Evolutionary conservation across 805 yeast species (phyloP).

Genomic region (Yarrowia porcina): DNA sequence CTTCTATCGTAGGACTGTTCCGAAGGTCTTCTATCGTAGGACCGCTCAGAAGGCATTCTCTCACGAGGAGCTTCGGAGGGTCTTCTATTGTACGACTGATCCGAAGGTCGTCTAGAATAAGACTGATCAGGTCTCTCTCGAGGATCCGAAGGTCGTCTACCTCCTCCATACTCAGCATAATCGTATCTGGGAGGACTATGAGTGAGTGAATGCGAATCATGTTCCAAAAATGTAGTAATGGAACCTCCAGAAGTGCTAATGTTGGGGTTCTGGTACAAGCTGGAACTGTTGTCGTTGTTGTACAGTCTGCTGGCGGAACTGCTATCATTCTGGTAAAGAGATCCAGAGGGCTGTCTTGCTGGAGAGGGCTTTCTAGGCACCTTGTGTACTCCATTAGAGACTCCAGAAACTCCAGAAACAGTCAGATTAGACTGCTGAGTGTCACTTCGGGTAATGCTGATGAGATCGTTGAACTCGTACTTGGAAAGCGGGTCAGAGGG

Average conservation of each 20-base stretch:
- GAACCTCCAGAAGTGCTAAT: neutral
- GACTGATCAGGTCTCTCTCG: neutral
- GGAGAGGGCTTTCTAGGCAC: conserved; percentile 9
- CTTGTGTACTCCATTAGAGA: neutral
- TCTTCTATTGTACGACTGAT: neutral
- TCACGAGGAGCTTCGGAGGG: neutral
- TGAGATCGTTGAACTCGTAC: neutral
- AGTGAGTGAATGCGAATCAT: neutral
- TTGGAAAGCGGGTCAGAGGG: conserved; percentile 10
- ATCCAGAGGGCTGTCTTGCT: neutral
- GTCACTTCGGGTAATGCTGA: neutral
- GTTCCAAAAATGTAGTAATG: neutral
- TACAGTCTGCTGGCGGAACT: neutral
- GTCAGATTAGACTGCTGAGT: neutral
- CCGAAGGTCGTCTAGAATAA: neutral
- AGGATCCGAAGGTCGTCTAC: neutral
- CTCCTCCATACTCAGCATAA: neutral
- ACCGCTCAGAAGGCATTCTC: neutral
- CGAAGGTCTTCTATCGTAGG: neutral
- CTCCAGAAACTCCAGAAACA: neutral
- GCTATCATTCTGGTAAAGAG: neutral
- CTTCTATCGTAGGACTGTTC: neutral
- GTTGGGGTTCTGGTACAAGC: conserved; percentile 4
- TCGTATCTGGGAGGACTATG: conserved; percentile 12
- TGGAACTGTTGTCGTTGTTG: neutral